Evolutionary conservation across 495 filamentous ascomycete genomes (phyloP).

Genomic region (Aspergillus asperescens): DNA sequence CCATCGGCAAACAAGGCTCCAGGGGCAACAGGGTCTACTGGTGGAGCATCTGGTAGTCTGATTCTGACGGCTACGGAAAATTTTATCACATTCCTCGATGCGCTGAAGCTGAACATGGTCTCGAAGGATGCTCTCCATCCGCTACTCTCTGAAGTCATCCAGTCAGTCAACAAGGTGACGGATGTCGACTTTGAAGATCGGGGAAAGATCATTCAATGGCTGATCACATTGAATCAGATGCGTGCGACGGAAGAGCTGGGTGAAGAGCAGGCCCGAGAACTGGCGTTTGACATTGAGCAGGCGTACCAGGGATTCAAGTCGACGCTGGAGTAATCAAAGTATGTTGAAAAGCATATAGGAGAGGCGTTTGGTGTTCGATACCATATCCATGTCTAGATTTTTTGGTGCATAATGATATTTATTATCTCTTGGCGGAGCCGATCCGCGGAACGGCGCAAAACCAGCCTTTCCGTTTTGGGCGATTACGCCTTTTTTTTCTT

Average conservation of each 20-base stretch:
- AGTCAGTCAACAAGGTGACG: slow-evolving; percentile 93
- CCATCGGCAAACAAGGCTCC: slow-evolving; percentile 38
- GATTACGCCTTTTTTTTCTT: slow-evolving; percentile 36
- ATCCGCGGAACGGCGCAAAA: slow-evolving; percentile 30
- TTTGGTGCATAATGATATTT: not conserved
- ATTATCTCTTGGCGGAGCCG: slow-evolving; percentile 19
- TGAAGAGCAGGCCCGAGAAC: slow-evolving; percentile 80
- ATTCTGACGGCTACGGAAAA: slow-evolving; percentile 89
- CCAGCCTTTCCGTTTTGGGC: slow-evolving; percentile 39
- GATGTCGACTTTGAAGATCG: slow-evolving; percentile 87
- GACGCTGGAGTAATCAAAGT: slow-evolving; percentile 51
- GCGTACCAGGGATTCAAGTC: slow-evolving; percentile 90
- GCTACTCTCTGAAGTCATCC: slow-evolving; percentile 87
- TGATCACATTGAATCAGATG: slow-evolving; percentile 97
- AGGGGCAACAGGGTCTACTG: slow-evolving; percentile 32
- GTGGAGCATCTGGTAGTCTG: slow-evolving; percentile 61
- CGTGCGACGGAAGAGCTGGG: slow-evolving; percentile 84
- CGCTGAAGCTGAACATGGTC: slow-evolving; percentile 77
- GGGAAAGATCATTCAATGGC: slow-evolving; percentile 96
- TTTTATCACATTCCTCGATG: slow-evolving; percentile 97
- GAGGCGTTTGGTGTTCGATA: slow-evolving; percentile 16
- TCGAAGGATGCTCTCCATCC: slow-evolving; percentile 96
- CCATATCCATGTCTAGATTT: not conserved
- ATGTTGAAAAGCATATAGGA: not conserved
- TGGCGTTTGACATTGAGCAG: slow-evolving; percentile 82